These are phyloP conservation scores for Mortierella sp. DNA, from an alignment of 371 early-diverging fungal species.

Conservation along the genomic window DNA sequence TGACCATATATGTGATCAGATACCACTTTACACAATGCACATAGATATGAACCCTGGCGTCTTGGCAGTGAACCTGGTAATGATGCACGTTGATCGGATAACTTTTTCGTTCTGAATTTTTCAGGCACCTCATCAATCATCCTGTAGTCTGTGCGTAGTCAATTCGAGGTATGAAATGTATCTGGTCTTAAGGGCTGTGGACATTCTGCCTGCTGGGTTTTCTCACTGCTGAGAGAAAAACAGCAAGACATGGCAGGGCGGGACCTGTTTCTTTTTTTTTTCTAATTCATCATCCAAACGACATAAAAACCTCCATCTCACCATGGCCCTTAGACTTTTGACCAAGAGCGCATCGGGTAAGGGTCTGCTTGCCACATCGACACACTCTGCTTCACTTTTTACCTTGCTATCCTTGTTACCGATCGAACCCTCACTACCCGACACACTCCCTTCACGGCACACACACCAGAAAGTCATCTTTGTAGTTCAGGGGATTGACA, in stretches of 20 bases:
- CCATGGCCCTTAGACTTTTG: constrained; percentile 60
- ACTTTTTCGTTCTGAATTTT: too few relatives aligned
- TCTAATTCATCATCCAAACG: constrained; percentile 11
- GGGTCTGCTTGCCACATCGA: neutral
- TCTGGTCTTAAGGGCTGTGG: neutral
- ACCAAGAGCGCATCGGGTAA: constrained; percentile 61
- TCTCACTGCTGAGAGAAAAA: neutral
- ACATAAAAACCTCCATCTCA: constrained; percentile 20
- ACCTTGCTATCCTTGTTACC: neutral
- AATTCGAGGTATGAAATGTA: neutral
- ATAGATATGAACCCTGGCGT: neutral
- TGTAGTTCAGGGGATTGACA: neutral
- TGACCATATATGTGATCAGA: neutral
- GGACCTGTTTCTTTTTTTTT: neutral
- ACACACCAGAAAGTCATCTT: neutral
- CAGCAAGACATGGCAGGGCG: neutral
- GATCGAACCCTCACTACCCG: neutral
- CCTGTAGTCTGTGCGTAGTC: neutral
- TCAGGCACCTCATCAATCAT: neutral
- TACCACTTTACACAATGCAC: too few relatives aligned
- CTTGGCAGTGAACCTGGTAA: too few relatives aligned
- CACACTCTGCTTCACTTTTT: neutral
- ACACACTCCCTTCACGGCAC: neutral
- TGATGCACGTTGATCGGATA: neutral
- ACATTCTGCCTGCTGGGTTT: neutral